Percentiles rank a stretch among this genome's conserved stretches.
Evolutionary conservation across 768 basidiomycete species (phyloP).

Genomic region (Suillus cothurnatus): DNA sequence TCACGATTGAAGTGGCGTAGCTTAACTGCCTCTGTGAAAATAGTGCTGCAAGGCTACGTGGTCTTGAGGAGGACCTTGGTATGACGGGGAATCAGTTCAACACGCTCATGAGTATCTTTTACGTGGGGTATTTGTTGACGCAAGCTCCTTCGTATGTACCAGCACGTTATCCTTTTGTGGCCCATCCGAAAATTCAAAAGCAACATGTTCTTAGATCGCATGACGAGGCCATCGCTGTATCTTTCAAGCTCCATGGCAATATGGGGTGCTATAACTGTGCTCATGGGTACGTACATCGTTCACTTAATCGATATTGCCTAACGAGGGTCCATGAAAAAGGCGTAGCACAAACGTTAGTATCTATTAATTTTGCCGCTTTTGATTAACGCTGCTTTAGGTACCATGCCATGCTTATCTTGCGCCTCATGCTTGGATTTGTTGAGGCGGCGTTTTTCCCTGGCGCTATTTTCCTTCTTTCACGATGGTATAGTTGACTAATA

Average conservation of each 20-base stretch:
- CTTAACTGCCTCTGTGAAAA: slow-evolving; percentile 23
- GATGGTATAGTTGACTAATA: slow-evolving; percentile 44
- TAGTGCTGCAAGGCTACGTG: slow-evolving; percentile 67
- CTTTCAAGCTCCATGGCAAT: slow-evolving; percentile 64
- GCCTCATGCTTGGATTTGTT: slow-evolving; percentile 77
- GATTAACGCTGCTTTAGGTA: slow-evolving; percentile 43
- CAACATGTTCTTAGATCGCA: slow-evolving; percentile 66
- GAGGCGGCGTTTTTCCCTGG: slow-evolving; percentile 72
- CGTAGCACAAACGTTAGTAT: slow-evolving; percentile 34
- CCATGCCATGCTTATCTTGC: slow-evolving; percentile 55
- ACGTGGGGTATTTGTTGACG: slow-evolving; percentile 73
- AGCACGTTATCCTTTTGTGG: neutral
- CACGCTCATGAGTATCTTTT: slow-evolving; percentile 66
- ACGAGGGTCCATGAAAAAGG: slow-evolving; percentile 24
- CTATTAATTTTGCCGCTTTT: neutral
- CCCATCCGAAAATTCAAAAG: slow-evolving; percentile 34
- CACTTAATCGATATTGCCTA: slow-evolving; percentile 3
- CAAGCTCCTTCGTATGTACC: slow-evolving; percentile 68
- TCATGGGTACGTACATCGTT: slow-evolving; percentile 43
- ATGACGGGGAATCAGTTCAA: slow-evolving; percentile 64
- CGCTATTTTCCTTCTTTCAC: slow-evolving; percentile 65
- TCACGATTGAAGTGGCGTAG: neutral
- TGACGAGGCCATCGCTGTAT: slow-evolving; percentile 67
- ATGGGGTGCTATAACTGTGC: slow-evolving; percentile 64
- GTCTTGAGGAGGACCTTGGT: slow-evolving; percentile 68